Conservation (phyloP, 176 grass and related monocot genomes). For the Eleusine indica region DNA sequence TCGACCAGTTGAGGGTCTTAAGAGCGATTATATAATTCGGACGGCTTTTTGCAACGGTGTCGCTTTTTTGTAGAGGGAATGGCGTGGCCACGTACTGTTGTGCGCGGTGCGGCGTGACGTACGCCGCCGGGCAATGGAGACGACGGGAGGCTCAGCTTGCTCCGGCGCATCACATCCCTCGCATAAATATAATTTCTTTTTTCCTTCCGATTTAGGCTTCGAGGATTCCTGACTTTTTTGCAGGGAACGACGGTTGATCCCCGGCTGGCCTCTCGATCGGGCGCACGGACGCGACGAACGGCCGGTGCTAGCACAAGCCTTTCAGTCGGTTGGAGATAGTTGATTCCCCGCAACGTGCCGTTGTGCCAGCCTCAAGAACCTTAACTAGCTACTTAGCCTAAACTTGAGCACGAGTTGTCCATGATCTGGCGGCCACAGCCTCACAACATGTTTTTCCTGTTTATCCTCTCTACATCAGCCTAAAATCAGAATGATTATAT, state of each 20-base stretch:
- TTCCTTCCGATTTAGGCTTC: not conserved
- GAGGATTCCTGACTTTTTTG: not conserved
- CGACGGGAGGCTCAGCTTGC: not conserved
- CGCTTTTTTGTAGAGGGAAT: not conserved
- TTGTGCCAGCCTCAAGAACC: not conserved
- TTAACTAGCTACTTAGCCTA: too few species aligned
- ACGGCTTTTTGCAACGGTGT: not conserved
- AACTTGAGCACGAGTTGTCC: not conserved
- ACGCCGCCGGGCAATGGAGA: not conserved
- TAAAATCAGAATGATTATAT: too few species aligned
- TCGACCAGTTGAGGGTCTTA: not conserved
- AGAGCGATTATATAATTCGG: not conserved
- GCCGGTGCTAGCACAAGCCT: not conserved
- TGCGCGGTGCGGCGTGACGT: constrained; percentile 33
- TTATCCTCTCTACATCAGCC: too few species aligned
- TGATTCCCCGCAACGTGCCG: not conserved
- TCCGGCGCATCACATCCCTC: not conserved
- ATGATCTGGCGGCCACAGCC: too few species aligned
- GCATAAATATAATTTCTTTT: not conserved
- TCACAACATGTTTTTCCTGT: too few species aligned
- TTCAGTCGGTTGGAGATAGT: not conserved
- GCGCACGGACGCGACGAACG: not conserved
- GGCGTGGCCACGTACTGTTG: not conserved
- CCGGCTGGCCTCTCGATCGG: not conserved
- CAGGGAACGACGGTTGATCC: too few species aligned